Base-by-base conservation (phyloP, 768 basidiomycete species). In the Kockovaella imperatae region DNA sequence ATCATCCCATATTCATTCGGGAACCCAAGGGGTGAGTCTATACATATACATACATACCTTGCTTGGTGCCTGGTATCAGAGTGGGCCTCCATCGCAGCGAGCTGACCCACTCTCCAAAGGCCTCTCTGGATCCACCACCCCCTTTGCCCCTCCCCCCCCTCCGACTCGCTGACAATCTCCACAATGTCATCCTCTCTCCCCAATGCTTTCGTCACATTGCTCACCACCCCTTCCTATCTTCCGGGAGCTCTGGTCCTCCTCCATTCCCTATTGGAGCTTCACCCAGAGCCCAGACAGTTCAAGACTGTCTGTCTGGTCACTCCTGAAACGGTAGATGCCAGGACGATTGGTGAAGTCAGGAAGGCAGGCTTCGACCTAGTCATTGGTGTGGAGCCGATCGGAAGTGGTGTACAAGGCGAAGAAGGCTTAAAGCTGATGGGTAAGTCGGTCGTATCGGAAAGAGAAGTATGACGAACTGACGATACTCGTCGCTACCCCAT, bases 221-320 rank as follows among this genome's bases (percentile, higher is more conserved):
- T 97, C 62, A 89, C 93, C 47, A 87, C 89, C 26, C 84, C 91
- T 68, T 76, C 78, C 23, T 99, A 99, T 74, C 82, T 97, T 44
- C 87, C 88, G 28, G 95, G 95, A 45, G 90, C 86, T 28, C 82
- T 97, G 58, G 79, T 84, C 50, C 77, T 89, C 62, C 85, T 80
- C 26, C 86, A 84, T 45, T 86, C 93, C 14, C 78, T 99, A 63
- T 76, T 79, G 15, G 71, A 73, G 35, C 79, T 82, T 6, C 72
- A 80, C 20, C 67, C 75, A 36, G 56, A 51, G 8, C 70, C 78
- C 24, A 79, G 81, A 44, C 77, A 82, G 41, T 86, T 86, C 64
- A 59, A 64, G 54, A 86, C 84, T 13, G 82, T 90, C 52, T 95
- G 89, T 73, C 74, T 99, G 35, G 87, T 93, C 52, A 93, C 93